Conservation (phyloP, 2,329 filamentous ascomycete genomes). For the Diplocarpon rosae region DNA sequence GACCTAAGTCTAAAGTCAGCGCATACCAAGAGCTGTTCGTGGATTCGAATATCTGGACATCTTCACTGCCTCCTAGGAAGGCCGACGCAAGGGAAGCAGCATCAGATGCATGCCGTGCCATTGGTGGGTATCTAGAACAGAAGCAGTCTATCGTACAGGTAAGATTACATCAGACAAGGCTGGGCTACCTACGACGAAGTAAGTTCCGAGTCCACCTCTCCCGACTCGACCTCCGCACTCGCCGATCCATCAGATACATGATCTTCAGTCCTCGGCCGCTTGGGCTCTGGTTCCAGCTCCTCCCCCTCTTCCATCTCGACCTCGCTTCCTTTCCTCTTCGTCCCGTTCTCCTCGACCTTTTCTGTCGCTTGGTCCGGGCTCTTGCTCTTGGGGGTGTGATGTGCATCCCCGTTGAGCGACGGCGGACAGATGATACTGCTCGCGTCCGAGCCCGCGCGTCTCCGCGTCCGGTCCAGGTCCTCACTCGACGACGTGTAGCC, state of each 20-base stretch:
- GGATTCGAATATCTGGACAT: too few species aligned
- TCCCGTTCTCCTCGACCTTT: not conserved
- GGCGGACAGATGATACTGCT: constrained; percentile 9
- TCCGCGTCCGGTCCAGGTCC: constrained; percentile 21
- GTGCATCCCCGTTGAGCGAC: not conserved
- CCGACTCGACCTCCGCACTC: not conserved
- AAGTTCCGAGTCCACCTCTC: too few species aligned
- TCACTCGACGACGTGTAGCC: constrained; percentile 20
- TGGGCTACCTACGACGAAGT: too few species aligned
- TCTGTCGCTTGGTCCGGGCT: not conserved
- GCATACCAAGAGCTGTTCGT: too few species aligned
- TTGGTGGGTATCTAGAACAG: too few species aligned
- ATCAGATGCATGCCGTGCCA: too few species aligned
- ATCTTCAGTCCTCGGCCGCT: constrained; percentile 4
- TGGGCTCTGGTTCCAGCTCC: not conserved
- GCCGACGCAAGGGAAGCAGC: too few species aligned
- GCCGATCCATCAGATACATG: not conserved
- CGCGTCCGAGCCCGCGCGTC: constrained; percentile 14
- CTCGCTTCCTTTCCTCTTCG: constrained; percentile 3
- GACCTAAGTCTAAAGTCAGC: too few species aligned
- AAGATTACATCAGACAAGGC: too few species aligned
- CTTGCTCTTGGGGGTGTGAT: not conserved
- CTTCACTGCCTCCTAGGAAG: too few species aligned
- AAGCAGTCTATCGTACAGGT: too few species aligned
- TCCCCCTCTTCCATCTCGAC: constrained; percentile 1